Evolutionary conservation across 352 stramenopile genomes (phyloP), one percentile per base, ranked within the genome.

Genomic region (Peronosclerospora sorghi): DNA sequence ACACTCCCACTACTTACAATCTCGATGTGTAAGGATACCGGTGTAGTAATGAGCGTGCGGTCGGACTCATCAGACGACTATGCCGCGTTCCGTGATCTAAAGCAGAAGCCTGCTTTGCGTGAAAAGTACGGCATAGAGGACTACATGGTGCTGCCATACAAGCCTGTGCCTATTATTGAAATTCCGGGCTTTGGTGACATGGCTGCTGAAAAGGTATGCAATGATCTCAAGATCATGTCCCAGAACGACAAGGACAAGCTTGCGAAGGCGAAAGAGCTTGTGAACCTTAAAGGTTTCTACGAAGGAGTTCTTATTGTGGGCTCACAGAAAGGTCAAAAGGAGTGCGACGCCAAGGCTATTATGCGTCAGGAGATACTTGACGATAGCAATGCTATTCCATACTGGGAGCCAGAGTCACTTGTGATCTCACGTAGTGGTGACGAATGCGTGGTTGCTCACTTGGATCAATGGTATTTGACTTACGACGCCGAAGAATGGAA

Each of bases 261-360:
- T 17, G 86, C 87, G 13, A 96, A 98, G 63, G 96, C 96, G 20
- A 99, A 99, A 75, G 93, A 96, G 45, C 65, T 96, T 41, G 83
- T 95, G 30, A 99, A 99, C 75, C 74, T 99, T 32, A 98, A 99
- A 74, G 97, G 96, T 36, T 99, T 99, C 59, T 99, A 97, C 54
- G 84, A 98, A 43, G 96, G 97, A 50, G 73, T 99, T 14, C 98
- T 99, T 89, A 75, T 97, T 8, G 78, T 97, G 5, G 96, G 96
- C 32, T 96, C 94, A 30, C 95, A 98, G 63, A 98, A 98, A 68
- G 81, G 80, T 45, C 52, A 86, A 46, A 91, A 95, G 62, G 96
- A 99, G 35, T 97, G 91, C 54, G 96, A 99, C 32, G 97, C 93
- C 47, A 99, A 99, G 79, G 61, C 87, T 0, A 62, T 96, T 13